A percentile compares a stretch with the other conserved stretches of the same genome.
Evolutionary conservation across 1,139 yeast genomes (phyloP).

Genomic region (Debaryomyces singareniensis): DNA sequence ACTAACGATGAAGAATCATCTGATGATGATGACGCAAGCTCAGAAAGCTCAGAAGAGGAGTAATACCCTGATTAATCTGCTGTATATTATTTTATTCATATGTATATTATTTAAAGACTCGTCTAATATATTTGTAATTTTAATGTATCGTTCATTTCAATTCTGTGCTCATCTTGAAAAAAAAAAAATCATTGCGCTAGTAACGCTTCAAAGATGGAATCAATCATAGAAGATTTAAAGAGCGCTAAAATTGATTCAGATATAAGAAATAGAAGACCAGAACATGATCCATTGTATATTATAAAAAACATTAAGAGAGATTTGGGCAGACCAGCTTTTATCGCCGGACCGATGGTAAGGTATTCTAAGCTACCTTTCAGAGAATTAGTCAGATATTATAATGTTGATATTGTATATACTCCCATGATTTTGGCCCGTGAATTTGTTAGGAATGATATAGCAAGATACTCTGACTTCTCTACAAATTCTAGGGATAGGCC

Average conservation of each 20-base stretch:
- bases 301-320: slow-evolving; percentile 32
- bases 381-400: slow-evolving; percentile 66
- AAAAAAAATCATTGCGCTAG: too few relatives aligned
- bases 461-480: slow-evolving; percentile 78
- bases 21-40: slow-evolving; percentile 42
- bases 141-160: too few relatives aligned
- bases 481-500: slow-evolving; percentile 67
- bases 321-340: slow-evolving; percentile 51
- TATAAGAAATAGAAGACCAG: too few relatives aligned
- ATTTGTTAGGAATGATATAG: slow-evolving; percentile 78
- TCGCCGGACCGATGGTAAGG: slow-evolving; percentile 97
- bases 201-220: too few relatives aligned
- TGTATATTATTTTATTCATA: slow-evolving; percentile 10
- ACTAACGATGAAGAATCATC: slow-evolving; percentile 35
- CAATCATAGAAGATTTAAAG: too few relatives aligned
- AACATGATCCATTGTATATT: slow-evolving; percentile 42
- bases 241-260: too few relatives aligned
- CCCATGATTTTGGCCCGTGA: slow-evolving; percentile 97
- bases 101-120: too few relatives aligned
- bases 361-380: slow-evolving; percentile 93
- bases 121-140: too few relatives aligned
- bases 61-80: slow-evolving; percentile 12
- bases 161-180: too few relatives aligned
- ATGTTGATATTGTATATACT: slow-evolving; percentile 79
- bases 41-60: slow-evolving; percentile 65